Percentiles rank a stretch among this genome's conserved stretches.
Conservation (phyloP, 139 green algal genomes). For the Tetradesmus obliquus region DNA sequence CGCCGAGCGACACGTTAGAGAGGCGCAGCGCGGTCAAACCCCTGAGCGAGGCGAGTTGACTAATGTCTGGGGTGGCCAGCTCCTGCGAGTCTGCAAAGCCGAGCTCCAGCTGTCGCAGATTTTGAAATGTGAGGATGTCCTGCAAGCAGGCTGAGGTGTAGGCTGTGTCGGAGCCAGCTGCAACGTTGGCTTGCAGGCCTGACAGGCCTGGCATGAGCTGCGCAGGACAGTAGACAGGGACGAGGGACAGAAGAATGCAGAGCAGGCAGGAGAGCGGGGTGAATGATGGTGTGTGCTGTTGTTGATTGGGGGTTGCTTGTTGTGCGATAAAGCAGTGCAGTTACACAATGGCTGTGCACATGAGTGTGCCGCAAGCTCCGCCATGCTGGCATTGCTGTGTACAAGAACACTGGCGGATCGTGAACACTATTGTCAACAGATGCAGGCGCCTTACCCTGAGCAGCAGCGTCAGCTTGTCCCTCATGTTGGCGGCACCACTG, state of each 20-base stretch:
- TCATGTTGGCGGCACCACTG: neutral
- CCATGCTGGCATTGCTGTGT: neutral
- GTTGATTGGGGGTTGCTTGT: too few species aligned
- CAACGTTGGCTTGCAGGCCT: neutral
- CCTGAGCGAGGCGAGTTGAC: neutral
- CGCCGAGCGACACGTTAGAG: neutral
- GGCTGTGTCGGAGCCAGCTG: neutral
- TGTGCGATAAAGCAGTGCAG: too few species aligned
- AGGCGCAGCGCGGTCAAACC: neutral
- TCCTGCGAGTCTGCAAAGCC: conserved; percentile 24
- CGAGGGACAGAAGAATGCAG: too few species aligned
- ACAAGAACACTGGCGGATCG: neutral
- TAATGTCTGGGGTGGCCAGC: neutral
- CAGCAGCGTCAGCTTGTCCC: neutral
- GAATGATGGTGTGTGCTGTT: too few species aligned
- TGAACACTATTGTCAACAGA: neutral
- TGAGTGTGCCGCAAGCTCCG: too few species aligned
- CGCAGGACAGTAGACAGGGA: neutral
- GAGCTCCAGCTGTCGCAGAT: conserved; percentile 23
- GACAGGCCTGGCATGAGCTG: neutral
- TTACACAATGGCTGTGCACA: too few species aligned
- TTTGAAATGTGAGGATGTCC: neutral
- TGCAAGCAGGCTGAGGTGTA: neutral
- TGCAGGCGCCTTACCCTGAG: neutral
- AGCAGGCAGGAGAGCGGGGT: too few species aligned